Percentiles rank a stretch among this genome's conserved stretches.
These are phyloP conservation scores for Naganishia cerealis DNA, from an alignment of 1,284 basidiomycete genomes.

Conservation along the genomic window DNA sequence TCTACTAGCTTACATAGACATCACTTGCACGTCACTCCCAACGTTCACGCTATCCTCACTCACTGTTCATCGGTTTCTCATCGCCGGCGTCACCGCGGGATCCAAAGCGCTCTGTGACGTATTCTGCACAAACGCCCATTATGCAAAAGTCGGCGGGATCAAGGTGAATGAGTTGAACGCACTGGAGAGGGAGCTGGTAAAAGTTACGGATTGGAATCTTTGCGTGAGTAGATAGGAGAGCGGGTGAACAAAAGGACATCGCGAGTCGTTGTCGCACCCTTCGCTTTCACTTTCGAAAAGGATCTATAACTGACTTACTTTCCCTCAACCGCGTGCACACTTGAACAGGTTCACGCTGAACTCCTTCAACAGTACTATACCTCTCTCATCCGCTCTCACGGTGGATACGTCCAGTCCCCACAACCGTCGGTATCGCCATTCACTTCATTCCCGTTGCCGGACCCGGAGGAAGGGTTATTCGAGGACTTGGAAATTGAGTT, in stretches of 20 bases:
- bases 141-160: conserved; percentile 91
- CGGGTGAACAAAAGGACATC: background rate
- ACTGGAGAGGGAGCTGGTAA: conserved; percentile 86
- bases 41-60: conserved; percentile 86
- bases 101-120: conserved; percentile 89
- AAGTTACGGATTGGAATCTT: conserved; percentile 84
- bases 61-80: conserved; percentile 92
- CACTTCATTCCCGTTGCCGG: conserved; percentile 43
- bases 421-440: conserved; percentile 46
- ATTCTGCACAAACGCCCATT: conserved; percentile 87
- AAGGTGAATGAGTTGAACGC: conserved; percentile 83
- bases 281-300: background rate
- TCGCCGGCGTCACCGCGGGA: conserved; percentile 80
- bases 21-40: conserved; percentile 80
- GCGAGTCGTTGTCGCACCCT: background rate
- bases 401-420: conserved; percentile 47
- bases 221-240: conserved; percentile 64
- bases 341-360: conserved; percentile 50
- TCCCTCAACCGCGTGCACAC: background rate
- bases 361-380: conserved; percentile 54
- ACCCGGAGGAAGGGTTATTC: conserved; percentile 15
- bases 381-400: conserved; percentile 53
- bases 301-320: background rate
- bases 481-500: conserved; percentile 3
- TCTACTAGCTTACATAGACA: conserved; percentile 89